phyloP scores from a whole-genome alignment of 108 stramenopile genomes.

The Cyclostephanos invisitatus region DNA sequence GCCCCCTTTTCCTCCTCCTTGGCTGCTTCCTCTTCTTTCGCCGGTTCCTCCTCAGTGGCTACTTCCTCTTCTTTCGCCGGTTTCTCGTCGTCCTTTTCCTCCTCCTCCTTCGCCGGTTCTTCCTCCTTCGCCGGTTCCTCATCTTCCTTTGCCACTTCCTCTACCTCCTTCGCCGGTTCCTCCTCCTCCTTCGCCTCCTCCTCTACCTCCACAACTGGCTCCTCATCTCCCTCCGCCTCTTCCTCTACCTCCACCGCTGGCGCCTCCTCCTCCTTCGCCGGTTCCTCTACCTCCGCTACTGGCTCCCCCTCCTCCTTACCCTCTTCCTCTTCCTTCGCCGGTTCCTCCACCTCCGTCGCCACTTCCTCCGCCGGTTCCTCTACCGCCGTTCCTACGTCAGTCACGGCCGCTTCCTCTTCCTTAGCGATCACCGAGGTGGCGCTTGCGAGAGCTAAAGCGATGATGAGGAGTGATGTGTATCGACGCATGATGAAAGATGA shows the following conservation, averaged over 20 bases:
- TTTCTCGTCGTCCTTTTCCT: neutral
- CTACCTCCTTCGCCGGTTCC: neutral
- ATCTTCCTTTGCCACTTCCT: no score
- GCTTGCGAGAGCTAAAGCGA: neutral
- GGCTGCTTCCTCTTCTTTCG: neutral
- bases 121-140: neutral
- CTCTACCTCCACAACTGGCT: neutral
- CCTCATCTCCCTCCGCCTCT: no score
- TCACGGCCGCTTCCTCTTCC: neutral
- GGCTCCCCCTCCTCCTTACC: neutral
- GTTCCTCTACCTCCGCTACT: neutral
- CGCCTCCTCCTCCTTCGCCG: neutral
- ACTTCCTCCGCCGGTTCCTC: neutral
- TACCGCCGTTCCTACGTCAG: neutral
- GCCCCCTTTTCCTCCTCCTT: no score
- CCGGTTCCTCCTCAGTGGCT: neutral
- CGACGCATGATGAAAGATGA: neutral
- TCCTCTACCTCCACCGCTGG: neutral
- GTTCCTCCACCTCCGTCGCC: neutral
- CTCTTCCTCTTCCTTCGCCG: no score
- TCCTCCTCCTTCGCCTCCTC: neutral
- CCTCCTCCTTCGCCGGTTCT: neutral
- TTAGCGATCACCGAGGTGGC: neutral
- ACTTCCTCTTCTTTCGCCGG: neutral
- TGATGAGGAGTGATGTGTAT: conserved; percentile 7